Evolutionary conservation across 345 rosid species (phyloP), one percentile per base, ranked within the genome.

Genomic region (Gossypium bickii): DNA sequence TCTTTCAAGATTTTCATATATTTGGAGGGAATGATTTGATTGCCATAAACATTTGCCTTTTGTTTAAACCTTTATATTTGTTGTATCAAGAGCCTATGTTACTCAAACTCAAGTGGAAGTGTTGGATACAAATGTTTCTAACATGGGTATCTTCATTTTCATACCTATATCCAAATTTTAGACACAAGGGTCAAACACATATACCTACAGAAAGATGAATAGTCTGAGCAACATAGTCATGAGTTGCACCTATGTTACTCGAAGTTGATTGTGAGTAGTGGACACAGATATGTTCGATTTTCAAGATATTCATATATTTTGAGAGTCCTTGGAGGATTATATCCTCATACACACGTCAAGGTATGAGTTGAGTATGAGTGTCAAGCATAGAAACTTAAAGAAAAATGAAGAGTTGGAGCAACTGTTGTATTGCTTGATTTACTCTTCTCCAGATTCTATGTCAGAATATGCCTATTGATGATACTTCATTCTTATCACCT

Each of bases 31-130:
- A 34, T 34, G 41, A 34, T 34, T 34, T 34, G 41, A 1, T 34
- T 34, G 41, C 27, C 45, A 51, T 29, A 62, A 62, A 69, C 71
- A 34, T 68, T n/a, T 72, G 65, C 20, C 11, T 18, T 59, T 59
- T 60, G 34, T 58, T 60, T 82, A 52, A 16, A 29, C 60, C 27
- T 41, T 34, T 52, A 27, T 24, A 24, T 6, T 44, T 25, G 22
- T 7, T 34, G 11, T 57, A 57, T 9, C 29, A 57, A 9, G 29
- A 55, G 10, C 24, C 24, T 55, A n/a, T 55, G 59, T 55, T 53
- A 17, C 18, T 17, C 9, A 15, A 17, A 51, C 5, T 51, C 16
- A 15, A 51, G 16, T 51, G 55, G 5, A 13, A 51, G 7, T 13
- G n/a, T 51, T 51, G 56, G 56, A 51, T 3, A 49, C 4, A 48